These are phyloP conservation scores for Tulasnella sp. DNA, from an alignment of 768 basidiomycete genomes.

Conservation along the genomic window DNA sequence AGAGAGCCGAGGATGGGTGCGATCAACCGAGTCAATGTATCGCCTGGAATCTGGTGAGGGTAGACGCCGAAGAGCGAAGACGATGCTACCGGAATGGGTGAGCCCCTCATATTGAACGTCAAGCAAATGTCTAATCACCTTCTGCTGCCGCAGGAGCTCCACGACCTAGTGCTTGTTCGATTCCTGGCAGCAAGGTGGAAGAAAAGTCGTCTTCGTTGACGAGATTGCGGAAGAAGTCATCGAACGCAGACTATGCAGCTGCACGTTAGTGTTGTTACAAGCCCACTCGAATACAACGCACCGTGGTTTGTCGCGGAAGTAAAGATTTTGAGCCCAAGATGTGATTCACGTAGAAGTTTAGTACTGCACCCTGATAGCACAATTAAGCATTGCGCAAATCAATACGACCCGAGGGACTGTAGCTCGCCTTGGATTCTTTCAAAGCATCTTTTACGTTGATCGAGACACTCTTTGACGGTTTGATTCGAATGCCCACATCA, in stretches of 20 bases:
- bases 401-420: not conserved
- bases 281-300: conserved; percentile 38
- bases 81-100: conserved; percentile 44
- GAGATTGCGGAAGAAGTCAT: conserved; percentile 58
- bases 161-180: conserved; percentile 76
- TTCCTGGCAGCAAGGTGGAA: conserved; percentile 57
- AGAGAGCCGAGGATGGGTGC: conserved; percentile 59
- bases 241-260: conserved; percentile 47
- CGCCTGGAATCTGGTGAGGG: conserved; percentile 47
- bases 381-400: not conserved
- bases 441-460: not conserved
- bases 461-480: conserved; percentile 34
- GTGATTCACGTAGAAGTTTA: conserved; percentile 55
- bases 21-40: conserved; percentile 54
- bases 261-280: conserved; percentile 26
- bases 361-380: conserved; percentile 51
- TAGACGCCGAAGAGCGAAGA: conserved; percentile 58
- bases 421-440: not conserved
- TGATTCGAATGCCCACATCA: conserved; percentile 67
- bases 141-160: conserved; percentile 74
- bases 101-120: conserved; percentile 1
- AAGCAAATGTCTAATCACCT: conserved; percentile 44
- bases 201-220: conserved; percentile 53
- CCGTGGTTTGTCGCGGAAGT: conserved; percentile 57
- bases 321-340: conserved; percentile 65